A percentile compares a stretch with the other conserved stretches of the same genome.
phyloP scores from a whole-genome alignment of 2,329 filamentous ascomycete species.

The Ramularia endophylla region DNA sequence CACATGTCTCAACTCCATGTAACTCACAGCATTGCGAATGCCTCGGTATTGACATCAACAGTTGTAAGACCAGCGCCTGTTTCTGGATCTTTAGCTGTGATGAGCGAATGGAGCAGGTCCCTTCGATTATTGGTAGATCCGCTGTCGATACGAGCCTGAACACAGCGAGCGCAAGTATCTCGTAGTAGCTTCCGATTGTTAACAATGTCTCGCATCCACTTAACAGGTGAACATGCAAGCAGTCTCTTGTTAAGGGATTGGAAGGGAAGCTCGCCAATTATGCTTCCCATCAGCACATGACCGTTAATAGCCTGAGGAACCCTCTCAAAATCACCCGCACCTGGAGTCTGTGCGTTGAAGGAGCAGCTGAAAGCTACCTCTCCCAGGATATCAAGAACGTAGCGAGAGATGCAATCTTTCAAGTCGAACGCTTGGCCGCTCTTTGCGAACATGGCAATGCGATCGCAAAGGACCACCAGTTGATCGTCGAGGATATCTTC shows the following conservation, averaged over 20 bases:
- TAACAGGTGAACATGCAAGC: neutral
- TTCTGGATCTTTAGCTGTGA: constrained; percentile 1
- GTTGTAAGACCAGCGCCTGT: constrained; percentile 1
- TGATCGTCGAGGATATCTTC: constrained; percentile 5
- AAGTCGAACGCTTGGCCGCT: constrained; percentile 3
- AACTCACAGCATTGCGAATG: neutral
- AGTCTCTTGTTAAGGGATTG: neutral
- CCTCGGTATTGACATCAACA: neutral
- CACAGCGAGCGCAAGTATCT: neutral
- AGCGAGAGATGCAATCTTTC: constrained; percentile 2
- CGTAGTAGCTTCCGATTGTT: neutral
- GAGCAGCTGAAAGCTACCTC: constrained; percentile 3
- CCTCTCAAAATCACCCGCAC: constrained; percentile 4
- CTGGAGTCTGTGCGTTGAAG: constrained; percentile 2
- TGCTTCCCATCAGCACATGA: constrained; percentile 3
- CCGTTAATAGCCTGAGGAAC: constrained; percentile 1
- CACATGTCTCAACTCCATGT: neutral
- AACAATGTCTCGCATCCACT: constrained; percentile 1
- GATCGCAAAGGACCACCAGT: neutral
- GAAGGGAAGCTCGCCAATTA: neutral
- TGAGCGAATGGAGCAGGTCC: constrained; percentile 1
- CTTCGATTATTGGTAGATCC: neutral
- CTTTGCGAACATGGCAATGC: constrained; percentile 1
- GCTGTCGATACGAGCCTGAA: neutral
- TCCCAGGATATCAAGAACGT: constrained; percentile 5